Evolutionary conservation across 2,329 filamentous ascomycete genomes (phyloP).

Genomic region (Colletotrichum shisoi): DNA sequence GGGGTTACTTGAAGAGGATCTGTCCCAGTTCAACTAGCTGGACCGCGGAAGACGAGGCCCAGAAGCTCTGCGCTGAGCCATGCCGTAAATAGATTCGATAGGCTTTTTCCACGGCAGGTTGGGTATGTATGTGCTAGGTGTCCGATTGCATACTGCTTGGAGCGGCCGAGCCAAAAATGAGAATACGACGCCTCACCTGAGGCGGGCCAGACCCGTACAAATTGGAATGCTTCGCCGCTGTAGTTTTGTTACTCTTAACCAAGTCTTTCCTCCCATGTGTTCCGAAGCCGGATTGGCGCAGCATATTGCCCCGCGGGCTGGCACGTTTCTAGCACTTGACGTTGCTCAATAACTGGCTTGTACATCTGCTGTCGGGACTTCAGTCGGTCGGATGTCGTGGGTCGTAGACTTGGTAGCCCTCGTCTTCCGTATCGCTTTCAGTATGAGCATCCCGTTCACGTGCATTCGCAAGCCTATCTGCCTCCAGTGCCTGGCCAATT

Average conservation of each 20-base stretch:
- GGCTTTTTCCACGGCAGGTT: neutral
- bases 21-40: constrained; percentile 52
- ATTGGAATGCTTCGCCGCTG: neutral
- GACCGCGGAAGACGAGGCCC: neutral
- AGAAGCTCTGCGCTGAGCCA: too few species aligned
- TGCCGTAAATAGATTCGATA: neutral
- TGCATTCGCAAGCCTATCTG: constrained; percentile 41
- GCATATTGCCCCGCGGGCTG: neutral
- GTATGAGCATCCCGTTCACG: constrained; percentile 37
- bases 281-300: neutral
- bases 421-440: constrained; percentile 73
- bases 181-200: neutral
- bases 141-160: neutral
- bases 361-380: constrained; percentile 42
- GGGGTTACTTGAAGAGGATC: constrained; percentile 69
- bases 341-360: neutral
- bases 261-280: too few species aligned
- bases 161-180: neutral
- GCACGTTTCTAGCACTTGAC: neutral
- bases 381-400: constrained; percentile 67
- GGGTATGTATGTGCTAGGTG: too few species aligned
- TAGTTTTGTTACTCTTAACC: neutral
- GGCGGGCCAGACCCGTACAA: neutral
- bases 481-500: constrained; percentile 30
- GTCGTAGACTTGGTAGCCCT: constrained; percentile 74